These are phyloP conservation scores for Talaromyces adpressus DNA, from an alignment of 495 filamentous ascomycete genomes.

Conservation along the genomic window DNA sequence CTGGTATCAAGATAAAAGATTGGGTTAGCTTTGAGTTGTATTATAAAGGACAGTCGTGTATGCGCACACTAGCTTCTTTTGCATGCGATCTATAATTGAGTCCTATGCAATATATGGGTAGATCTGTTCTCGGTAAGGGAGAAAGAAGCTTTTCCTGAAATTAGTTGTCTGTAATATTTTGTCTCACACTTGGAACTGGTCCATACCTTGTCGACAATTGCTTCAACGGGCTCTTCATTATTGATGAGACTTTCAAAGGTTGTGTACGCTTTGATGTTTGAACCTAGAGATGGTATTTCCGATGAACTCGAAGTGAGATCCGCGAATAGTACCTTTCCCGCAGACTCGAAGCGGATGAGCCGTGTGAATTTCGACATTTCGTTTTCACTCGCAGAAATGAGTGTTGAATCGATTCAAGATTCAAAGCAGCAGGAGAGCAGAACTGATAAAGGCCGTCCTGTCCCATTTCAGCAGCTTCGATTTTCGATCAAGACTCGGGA, in stretches of 20 bases:
- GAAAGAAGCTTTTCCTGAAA: slow-evolving; percentile 13
- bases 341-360: slow-evolving; percentile 1
- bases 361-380: neutral
- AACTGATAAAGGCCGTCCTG: neutral
- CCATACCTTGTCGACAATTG: slow-evolving; percentile 19
- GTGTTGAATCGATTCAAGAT: neutral
- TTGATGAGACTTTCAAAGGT: slow-evolving; percentile 14
- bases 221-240: slow-evolving; percentile 8
- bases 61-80: slow-evolving; percentile 26
- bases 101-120: slow-evolving; percentile 31
- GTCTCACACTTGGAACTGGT: neutral
- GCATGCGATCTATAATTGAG: slow-evolving; percentile 39
- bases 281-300: slow-evolving; percentile 3
- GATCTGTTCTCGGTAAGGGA: slow-evolving; percentile 13
- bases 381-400: neutral
- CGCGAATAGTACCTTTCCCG: neutral
- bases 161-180: neutral
- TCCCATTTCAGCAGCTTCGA: no score
- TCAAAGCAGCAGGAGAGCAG: neutral
- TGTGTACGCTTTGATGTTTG: slow-evolving; percentile 10
- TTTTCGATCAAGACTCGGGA: no score
- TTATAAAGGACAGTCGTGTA: neutral
- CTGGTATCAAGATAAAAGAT: slow-evolving; percentile 10
- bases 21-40: neutral
- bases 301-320: neutral